Evolutionary conservation across 192 early-diverging fungal genomes (phyloP), one percentile per base, ranked within the genome.

Genomic region (Coemansia sp.): DNA sequence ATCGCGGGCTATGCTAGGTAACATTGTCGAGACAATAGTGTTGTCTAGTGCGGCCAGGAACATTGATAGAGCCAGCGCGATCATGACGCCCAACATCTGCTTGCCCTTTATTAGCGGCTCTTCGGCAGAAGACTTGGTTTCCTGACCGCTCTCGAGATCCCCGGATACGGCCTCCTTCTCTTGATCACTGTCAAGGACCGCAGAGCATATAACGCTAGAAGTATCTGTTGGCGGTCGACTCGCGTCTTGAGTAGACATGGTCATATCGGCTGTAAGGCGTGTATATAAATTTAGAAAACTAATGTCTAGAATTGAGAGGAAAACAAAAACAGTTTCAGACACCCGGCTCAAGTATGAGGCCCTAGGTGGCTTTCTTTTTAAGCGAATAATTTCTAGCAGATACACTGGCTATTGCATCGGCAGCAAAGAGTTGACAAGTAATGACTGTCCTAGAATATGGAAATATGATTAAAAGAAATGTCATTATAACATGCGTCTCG

Each of bases 41-140:
- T 80, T 85, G 72, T 90, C 89, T n/a, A 89, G 75, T 31, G 85
- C 80, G 11, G 86, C 85, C 64, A 90, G 73, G 57, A 91, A 89
- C 61, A 88, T 81, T 0, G 86, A 87, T 62, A 91, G 78, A 41
- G 78, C 70, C 65, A 74, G 69, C 20, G 78, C 69, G 10, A 69
- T 29, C 79, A 80, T 80, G 12, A 80, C 55, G 38, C 78, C 78
- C 52, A 80, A 7, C 73, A 75, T 80, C 34, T 66, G n/a, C 47
- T 69, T 75, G 40, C 78, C 78, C 57, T 65, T 70, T 63, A 76
- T 66, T 24, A 63, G 55, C 49, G 75, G 70, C 33, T 64, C 52
- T 47, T 69, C 44, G 2, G 57, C 33, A 53, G 16, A 33, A 16
- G 6, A 18, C 8, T 41, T 27, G 20, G 3, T 40, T 5, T 60